These are phyloP conservation scores for Posidonia australis DNA, from an alignment of 106 monocot species.

Conservation along the genomic window DNA sequence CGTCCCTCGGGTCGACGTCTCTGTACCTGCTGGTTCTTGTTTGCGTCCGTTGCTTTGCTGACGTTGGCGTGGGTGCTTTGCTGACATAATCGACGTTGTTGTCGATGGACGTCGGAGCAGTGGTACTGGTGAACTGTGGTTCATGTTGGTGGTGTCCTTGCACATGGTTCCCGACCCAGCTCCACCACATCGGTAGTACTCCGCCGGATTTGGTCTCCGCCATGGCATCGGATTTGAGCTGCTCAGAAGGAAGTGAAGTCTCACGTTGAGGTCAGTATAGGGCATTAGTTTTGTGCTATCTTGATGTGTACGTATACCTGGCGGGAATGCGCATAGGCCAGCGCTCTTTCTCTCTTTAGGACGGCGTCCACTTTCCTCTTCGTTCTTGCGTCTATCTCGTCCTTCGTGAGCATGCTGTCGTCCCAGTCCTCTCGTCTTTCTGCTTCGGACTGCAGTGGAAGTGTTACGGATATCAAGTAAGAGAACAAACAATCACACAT, in stretches of 20 bases:
- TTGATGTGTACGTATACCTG: slow-evolving; percentile 33
- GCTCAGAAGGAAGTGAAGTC: background rate
- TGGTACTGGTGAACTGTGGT: background rate
- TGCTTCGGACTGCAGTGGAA: slow-evolving; percentile 30
- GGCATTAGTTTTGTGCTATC: background rate
- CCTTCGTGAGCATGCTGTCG: slow-evolving; percentile 59
- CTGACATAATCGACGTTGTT: background rate
- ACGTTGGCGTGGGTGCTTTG: slow-evolving; percentile 2
- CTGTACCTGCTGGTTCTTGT: slow-evolving; percentile 3
- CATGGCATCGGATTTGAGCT: background rate
- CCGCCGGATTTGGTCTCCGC: slow-evolving; percentile 25
- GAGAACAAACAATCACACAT: too few species aligned
- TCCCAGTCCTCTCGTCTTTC: slow-evolving; percentile 46
- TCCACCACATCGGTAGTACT: slow-evolving; percentile 49
- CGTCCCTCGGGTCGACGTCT: slow-evolving; percentile 19
- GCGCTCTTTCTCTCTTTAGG: slow-evolving; percentile 62
- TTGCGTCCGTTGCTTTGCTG: background rate
- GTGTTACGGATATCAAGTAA: too few species aligned
- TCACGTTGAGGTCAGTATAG: background rate
- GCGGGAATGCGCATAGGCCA: slow-evolving; percentile 70
- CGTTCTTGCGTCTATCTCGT: slow-evolving; percentile 40
- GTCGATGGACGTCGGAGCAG: too few species aligned
- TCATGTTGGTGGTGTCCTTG: background rate
- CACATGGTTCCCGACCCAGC: slow-evolving; percentile 39
- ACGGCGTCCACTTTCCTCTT: slow-evolving; percentile 64